Evolutionary conservation across 345 rosid species (phyloP).

Genomic region (Firmiana major): DNA sequence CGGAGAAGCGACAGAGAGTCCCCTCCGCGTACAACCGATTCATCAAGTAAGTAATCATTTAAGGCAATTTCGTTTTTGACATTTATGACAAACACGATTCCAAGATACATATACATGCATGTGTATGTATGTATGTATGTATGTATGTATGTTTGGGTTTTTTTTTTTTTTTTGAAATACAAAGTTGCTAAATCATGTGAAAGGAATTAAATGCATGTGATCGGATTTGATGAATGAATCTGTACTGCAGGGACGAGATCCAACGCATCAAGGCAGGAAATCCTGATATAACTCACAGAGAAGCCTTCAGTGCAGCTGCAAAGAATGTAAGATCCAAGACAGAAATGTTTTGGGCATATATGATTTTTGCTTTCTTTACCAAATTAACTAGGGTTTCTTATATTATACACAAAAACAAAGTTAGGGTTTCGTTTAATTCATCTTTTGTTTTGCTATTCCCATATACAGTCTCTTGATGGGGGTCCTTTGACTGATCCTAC

Average conservation of each 20-base stretch:
- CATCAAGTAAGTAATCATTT: conserved; percentile 46
- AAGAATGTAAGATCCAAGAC: conserved; percentile 46
- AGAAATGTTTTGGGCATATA: not conserved
- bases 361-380: conserved; percentile 24
- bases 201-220: not conserved
- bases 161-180: not conserved
- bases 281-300: conserved; percentile 60
- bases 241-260: conserved; percentile 56
- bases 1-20: conserved; percentile 62
- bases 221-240: not conserved
- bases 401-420: not conserved
- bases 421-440: conserved; percentile 1
- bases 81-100: not conserved
- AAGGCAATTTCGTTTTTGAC: not conserved
- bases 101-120: not conserved
- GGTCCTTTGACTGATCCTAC: conserved; percentile 7
- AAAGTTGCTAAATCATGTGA: not conserved
- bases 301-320: conserved; percentile 63
- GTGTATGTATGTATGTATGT: no score
- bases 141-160: not conserved
- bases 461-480: not conserved
- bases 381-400: conserved; percentile 26
- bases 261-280: conserved; percentile 61
- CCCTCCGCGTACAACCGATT: conserved; percentile 66
- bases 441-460: not conserved